Percentiles rank a stretch among this genome's conserved stretches.
phyloP scores from a whole-genome alignment of 164 flowering plant species.

The Magnolia kwangsiensis region DNA sequence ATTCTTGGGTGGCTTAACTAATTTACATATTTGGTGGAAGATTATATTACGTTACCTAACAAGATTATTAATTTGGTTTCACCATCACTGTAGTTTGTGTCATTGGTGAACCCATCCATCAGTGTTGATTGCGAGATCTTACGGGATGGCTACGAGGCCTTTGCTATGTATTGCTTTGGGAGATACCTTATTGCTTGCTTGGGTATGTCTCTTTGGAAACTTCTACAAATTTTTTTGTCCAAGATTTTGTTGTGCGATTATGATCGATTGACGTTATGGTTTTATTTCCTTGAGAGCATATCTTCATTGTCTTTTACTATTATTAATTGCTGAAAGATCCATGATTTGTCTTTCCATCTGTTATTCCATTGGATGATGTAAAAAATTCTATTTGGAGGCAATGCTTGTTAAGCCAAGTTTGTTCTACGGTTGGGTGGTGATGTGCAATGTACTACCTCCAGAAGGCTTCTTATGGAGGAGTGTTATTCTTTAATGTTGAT shows the following conservation, averaged over 20 bases:
- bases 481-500: no score
- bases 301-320: background rate
- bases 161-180: conserved; percentile 99
- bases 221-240: background rate
- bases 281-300: background rate
- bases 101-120: conserved; percentile 72
- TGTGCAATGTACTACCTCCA: no score
- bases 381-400: no score
- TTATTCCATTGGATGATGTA: no score
- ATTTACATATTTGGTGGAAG: no score
- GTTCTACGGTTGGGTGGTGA: no score
- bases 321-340: background rate
- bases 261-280: background rate
- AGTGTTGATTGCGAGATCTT: conserved; percentile 82
- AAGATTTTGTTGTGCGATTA: background rate
- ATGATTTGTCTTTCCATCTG: background rate
- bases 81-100: conserved; percentile 57
- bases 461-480: no score
- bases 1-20: no score
- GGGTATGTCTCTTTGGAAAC: conserved; percentile 47
- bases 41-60: background rate
- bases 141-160: conserved; percentile 96
- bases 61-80: background rate
- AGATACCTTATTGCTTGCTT: conserved; percentile 94
- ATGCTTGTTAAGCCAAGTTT: no score